Conservation (phyloP, 441 rosid species). For the Croton setiger region DNA sequence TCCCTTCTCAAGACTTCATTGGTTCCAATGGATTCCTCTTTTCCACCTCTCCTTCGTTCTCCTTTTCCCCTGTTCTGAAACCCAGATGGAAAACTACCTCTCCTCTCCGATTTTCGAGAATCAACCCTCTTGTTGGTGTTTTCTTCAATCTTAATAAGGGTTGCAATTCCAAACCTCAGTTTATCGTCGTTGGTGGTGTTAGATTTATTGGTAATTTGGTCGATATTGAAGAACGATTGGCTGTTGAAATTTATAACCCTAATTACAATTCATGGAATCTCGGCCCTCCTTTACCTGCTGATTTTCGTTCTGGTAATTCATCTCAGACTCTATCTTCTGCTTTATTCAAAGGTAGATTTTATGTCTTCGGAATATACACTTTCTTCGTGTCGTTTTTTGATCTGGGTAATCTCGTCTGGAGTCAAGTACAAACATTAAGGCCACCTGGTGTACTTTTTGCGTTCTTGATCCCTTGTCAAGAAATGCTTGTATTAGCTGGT, state of each 20-base stretch:
- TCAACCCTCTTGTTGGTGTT: conserved; percentile 63
- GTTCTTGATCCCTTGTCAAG: conserved; percentile 52
- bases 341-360: conserved; percentile 42
- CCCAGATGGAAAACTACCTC: conserved; percentile 47
- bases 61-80: conserved; percentile 52
- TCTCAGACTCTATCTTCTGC: conserved; percentile 63
- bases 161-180: conserved; percentile 13
- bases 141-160: conserved; percentile 21
- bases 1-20: conserved; percentile 31
- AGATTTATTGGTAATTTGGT: conserved; percentile 66
- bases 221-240: conserved; percentile 65
- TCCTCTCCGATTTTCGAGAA: conserved; percentile 51
- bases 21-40: conserved; percentile 64
- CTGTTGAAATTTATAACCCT: conserved; percentile 69
- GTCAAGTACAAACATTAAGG: conserved; percentile 62
- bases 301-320: conserved; percentile 55
- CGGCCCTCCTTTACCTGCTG: conserved; percentile 67
- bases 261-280: conserved; percentile 57
- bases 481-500: conserved; percentile 66
- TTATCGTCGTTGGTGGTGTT: conserved; percentile 72
- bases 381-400: conserved; percentile 56
- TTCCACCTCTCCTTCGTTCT: conserved; percentile 54
- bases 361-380: conserved; percentile 58
- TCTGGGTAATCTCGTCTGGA: conserved; percentile 54
- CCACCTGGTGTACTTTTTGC: conserved; percentile 69